Evolutionary conservation across 164 flowering plant species (phyloP), one percentile per base, ranked within the genome.

Genomic region (Dillenia suffruticosa): DNA sequence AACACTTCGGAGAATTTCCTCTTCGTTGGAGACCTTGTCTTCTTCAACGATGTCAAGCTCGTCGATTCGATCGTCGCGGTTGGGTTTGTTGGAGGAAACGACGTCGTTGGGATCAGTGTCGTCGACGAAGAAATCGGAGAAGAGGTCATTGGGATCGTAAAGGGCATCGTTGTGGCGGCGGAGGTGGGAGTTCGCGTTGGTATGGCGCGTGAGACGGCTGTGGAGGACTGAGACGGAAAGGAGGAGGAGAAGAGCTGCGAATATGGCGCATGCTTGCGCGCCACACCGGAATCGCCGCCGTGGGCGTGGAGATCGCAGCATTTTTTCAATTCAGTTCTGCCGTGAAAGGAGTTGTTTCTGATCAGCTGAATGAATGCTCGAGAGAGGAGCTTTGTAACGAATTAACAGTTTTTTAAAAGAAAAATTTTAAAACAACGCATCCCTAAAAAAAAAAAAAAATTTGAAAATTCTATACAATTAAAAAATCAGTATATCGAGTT

Each of bases 161-260:
- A 32, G 40, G 7, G 40, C 40, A 32, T 32, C 40, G 40, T 32
- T 32, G 4, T 32, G 6, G 45, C 46, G 16, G 19, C 63, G 47
- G 52, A 52, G 61, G 51, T 22, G 19, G 15, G 61, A 63, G 11
- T 40, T 63, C 32, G 49, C 70, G 45, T 50, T 68, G 56, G 47
- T 62, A 54, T 24, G 53, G 51, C 64, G 40, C 7, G 40, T 61
- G 74, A 90, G 95, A 61, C 94, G 94, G 53, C 75, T 69, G 82
- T 93, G 72, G 73, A 93, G 95, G 56, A 89, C 74, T n/a, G 84
- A 66, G 61, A 90, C 89, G 17, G 98, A 93, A 63, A 88, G 58
- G 62, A 93, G 91, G 76, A 93, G 96, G 50, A 93, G 90, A 12
- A 86, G 24, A n/a, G 98, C 96, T n/a, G 96, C 80, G 49, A 69